These are phyloP conservation scores for Syzygium malaccense DNA, from an alignment of 441 rosid genomes.

Conservation along the genomic window DNA sequence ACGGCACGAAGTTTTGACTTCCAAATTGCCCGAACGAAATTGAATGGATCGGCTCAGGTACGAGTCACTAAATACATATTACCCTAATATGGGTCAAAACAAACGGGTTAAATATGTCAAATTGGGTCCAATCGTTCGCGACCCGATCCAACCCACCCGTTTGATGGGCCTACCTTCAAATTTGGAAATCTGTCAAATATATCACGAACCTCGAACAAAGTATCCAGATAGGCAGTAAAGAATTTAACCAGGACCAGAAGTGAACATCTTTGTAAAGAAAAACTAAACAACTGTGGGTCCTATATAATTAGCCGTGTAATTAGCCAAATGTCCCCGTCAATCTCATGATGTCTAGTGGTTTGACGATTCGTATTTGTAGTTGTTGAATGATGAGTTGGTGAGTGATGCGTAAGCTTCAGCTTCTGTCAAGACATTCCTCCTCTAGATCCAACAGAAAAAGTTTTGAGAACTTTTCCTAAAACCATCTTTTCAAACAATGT, in stretches of 20 bases:
- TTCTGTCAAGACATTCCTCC: not conserved
- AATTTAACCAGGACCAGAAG: not conserved
- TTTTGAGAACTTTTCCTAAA: not conserved
- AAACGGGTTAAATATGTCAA: not conserved
- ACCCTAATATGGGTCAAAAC: too few species aligned
- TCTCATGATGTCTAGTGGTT: not conserved
- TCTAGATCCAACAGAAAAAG: not conserved
- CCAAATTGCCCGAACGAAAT: conserved; percentile 11
- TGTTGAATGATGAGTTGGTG: not conserved
- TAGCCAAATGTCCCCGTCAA: not conserved
- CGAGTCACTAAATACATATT: not conserved
- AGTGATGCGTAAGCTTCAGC: not conserved
- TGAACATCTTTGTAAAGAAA: not conserved
- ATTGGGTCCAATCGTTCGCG: accelerated
- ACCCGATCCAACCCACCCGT: not conserved
- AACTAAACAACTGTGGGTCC: not conserved
- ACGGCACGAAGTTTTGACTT: conserved; percentile 31
- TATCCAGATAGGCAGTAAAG: not conserved
- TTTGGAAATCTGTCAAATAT: not conserved
- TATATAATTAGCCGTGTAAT: not conserved
- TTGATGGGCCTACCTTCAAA: not conserved
- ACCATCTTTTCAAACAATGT: not conserved
- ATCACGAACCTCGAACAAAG: not conserved
- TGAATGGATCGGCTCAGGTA: not conserved
- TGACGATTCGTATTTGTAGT: not conserved